These are phyloP conservation scores for Gossypium sturtianum DNA, from an alignment of 345 rosid species.

Conservation along the genomic window DNA sequence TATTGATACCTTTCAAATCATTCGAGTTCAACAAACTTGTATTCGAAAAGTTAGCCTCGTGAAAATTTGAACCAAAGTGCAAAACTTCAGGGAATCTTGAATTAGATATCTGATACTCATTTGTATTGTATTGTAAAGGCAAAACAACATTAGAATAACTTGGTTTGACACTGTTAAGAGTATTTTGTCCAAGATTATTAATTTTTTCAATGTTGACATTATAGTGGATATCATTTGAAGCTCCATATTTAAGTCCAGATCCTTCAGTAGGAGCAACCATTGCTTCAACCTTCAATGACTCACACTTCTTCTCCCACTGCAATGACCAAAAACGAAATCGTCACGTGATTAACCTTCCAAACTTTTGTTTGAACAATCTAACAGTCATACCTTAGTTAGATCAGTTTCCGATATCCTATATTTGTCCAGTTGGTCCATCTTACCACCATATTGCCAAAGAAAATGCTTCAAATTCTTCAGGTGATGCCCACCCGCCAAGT, in stretches of 20 bases:
- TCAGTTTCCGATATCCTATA: slow-evolving; percentile 53
- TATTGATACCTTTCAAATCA: slow-evolving; percentile 27
- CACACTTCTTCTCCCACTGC: slow-evolving; percentile 74
- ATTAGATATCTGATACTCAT: slow-evolving; percentile 80
- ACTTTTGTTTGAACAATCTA: background rate
- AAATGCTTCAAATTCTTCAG: slow-evolving; percentile 75
- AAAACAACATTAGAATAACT: slow-evolving; percentile 54
- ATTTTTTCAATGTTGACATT: slow-evolving; percentile 39
- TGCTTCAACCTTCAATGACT: slow-evolving; percentile 39
- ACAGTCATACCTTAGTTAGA: slow-evolving; percentile 48
- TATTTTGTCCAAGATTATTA: slow-evolving; percentile 43
- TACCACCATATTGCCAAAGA: slow-evolving; percentile 63
- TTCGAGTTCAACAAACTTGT: slow-evolving; percentile 23
- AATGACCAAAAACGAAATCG: slow-evolving; percentile 14
- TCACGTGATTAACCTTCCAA: slow-evolving; percentile 11
- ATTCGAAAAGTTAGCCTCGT: slow-evolving; percentile 24
- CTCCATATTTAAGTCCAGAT: slow-evolving; percentile 31
- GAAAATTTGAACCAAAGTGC: slow-evolving; percentile 27
- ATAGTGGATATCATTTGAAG: slow-evolving; percentile 78
- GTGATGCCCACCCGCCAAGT: slow-evolving; percentile 63
- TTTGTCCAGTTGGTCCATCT: slow-evolving; percentile 46
- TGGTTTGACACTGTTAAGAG: slow-evolving; percentile 30
- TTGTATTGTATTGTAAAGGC: slow-evolving; percentile 83
- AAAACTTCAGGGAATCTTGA: slow-evolving; percentile 34
- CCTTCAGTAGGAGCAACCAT: slow-evolving; percentile 28